Evolutionary conservation across 371 early-diverging fungal species (phyloP), one percentile per base, ranked within the genome.

Genomic region (Circinella minor): DNA sequence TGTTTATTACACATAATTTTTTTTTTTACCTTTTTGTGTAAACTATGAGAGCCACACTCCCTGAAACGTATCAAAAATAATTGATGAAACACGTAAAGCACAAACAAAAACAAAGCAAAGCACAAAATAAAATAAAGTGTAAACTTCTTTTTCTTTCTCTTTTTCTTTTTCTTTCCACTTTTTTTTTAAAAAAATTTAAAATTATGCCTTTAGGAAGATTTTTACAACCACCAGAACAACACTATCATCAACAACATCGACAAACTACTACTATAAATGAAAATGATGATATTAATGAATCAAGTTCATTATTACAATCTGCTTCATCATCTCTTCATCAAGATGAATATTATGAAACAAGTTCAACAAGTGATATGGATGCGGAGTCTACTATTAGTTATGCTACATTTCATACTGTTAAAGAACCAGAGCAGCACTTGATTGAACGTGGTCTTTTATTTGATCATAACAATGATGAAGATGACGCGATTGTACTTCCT

Each of bases 381-480:
- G 37, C 39, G 8, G 38, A 7, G 10, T 61, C 62, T 15, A 61
- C 46, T 5, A 43, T 61, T 0, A 61, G 62, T 46, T 61, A 61
- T 39, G 62, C 62, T 39, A 61, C 62, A 38, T 61, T 61, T 20
- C 62, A 61, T 18, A 61, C 62, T 43, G 62, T 61, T 18, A 38
- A 61, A 34, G 62, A 61, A 39, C 62, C 62, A 39, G 62, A 61
- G 27, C 57, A 57, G 27, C 57, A 57, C 27, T 57, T 57, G 34
- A 57, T 57, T 7, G 57, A 57, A 34, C 57, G 57, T 18, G 57
- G 51, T 13, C 11, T 43, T 9, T 43, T 43, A 11, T 43, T 43
- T 43, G 27, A 27, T 11, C 43, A 51, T 8, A 51, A 51, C 27
- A 27, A 27, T 27, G 15, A 51, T 51, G 51, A 51, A 17, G 51